Base-by-base conservation (phyloP, 2,329 filamentous ascomycete genomes). In the Ophiocordyceps camponoti-leonardi region DNA sequence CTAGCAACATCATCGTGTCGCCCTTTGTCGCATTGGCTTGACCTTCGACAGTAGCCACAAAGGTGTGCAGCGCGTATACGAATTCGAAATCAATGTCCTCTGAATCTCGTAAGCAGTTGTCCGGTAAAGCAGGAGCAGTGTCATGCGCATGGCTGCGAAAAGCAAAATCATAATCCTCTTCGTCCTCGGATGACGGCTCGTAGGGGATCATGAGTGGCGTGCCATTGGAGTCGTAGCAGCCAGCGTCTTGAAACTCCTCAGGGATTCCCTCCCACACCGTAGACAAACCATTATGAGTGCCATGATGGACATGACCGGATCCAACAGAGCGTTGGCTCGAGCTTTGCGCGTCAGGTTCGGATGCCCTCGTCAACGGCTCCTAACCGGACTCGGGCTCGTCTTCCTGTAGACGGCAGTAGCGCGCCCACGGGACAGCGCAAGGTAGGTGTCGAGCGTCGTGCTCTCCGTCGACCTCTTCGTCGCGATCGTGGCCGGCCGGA, bases 21-120 rank as follows among this genome's bases (percentile, higher is more conserved):
- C 92, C 92, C 66, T 98, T 98, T 31, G 86, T 93, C 48, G 92
- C 92, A 68, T 96, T 98, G 50, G 92, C 92, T 65, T 98, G 92
- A 26, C 92, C 92, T 65, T 98, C 92, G 43, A 98, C 92, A 1
- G 92, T 96, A 26, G 92, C 92, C 52, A 95, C 85, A 58, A 98
- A 98, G 2, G 90, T 98, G 62, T 96, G 92, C 48, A 98, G 72
- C 26, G 92, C 92, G 67, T 98, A 98, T 49, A 98, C 92, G 66
- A 96, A 96, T 62, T 96, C 90, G 69, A 98, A 96, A 72, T 98
- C 92, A 65, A 98, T 98, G 59, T 98, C 92, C 76, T 98, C 92
- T 96, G 71, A 64, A 65, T 81, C 73, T 73, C 77, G 83, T 94
- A 87, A 94, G 86, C 81, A 82, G 69, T 84, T 76, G 67, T 74